Percentiles rank a stretch among this genome's conserved stretches.
phyloP scores from a whole-genome alignment of 345 rosid genomes.

The Linum usitatissimum region DNA sequence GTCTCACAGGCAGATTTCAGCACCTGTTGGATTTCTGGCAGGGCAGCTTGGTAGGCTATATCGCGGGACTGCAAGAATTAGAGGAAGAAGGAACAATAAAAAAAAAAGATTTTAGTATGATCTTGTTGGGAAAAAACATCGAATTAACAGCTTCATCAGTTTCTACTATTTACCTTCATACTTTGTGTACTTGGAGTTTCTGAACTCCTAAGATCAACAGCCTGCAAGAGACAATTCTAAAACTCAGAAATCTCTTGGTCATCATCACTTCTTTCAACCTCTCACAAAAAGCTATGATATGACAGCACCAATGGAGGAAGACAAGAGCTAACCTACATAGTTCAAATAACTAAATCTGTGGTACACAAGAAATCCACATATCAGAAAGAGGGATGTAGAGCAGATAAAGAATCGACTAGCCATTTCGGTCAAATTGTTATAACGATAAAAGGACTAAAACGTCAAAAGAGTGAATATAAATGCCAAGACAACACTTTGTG shows the following conservation, averaged over 20 bases:
- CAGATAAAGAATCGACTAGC: too few species aligned
- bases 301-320: too few species aligned
- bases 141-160: not conserved
- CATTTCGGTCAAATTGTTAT: too few species aligned
- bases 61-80: slow-evolving; percentile 33
- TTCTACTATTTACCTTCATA: slow-evolving; percentile 39
- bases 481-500: too few species aligned
- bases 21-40: slow-evolving; percentile 68
- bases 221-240: slow-evolving; percentile 31
- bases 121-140: too few species aligned
- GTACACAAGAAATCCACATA: too few species aligned
- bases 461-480: too few species aligned
- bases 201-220: slow-evolving; percentile 72
- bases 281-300: too few species aligned
- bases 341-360: too few species aligned
- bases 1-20: slow-evolving; percentile 67
- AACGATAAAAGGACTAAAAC: too few species aligned
- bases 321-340: too few species aligned
- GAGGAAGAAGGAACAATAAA: slow-evolving; percentile 8
- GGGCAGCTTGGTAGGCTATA: slow-evolving; percentile 50
- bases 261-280: not conserved
- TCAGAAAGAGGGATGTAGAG: too few species aligned
- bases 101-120: slow-evolving; percentile 1
- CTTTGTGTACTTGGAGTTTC: slow-evolving; percentile 27
- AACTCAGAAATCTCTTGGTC: not conserved